Evolutionary conservation across 2,329 filamentous ascomycete species (phyloP), one percentile per base, ranked within the genome.

Genomic region (Juglanconis juglandina): DNA sequence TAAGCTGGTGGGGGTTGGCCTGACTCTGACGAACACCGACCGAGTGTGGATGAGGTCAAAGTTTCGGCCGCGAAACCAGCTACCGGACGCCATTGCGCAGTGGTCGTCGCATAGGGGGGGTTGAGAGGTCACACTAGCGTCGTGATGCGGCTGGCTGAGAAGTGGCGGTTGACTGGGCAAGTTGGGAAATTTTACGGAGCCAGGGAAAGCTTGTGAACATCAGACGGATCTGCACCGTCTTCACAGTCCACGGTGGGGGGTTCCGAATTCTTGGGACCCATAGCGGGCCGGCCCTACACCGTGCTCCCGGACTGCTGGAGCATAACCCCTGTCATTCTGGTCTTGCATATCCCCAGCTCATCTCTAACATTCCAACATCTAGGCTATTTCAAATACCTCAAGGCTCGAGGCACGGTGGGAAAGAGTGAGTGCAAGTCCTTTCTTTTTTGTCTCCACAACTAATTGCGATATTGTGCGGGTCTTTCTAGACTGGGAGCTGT

Each of bases 1-100:
- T 64, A 86, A 79, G 51, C 64, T 80, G n/a, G 72, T 66, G 10
- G 84, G 83, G 11, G 77, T 67, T 13, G 83, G 84, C n/a, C 72
- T 69, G 24, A 85, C 82, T 42, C 75, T 76, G 63, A 86, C 66
- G 61, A 80, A 79, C 37, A 86, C 46, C 13, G 72, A 69, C 11
- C 73, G 49, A 62, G 32, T 32, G n/a, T 63, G 37, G 61, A 63
- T 57, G 7, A 63, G 61, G 39, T 63, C 61, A 30, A 61, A n/a
- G 24, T 7, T 10, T 32, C 46, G 46, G 9, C 14, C 46, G 17
- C 24, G 17, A 48, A 24, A 48, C 46, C 46, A 48, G 46, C 17
- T 13, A 10, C 17, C 46, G 5, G 17, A 42, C 39, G 24, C 24
- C 17, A 32, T 48, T 13, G 24, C 46, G 46, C 24, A 48, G 8